Conservation (phyloP, 1,284 basidiomycete species). For the Apiotrichum gamsii region DNA sequence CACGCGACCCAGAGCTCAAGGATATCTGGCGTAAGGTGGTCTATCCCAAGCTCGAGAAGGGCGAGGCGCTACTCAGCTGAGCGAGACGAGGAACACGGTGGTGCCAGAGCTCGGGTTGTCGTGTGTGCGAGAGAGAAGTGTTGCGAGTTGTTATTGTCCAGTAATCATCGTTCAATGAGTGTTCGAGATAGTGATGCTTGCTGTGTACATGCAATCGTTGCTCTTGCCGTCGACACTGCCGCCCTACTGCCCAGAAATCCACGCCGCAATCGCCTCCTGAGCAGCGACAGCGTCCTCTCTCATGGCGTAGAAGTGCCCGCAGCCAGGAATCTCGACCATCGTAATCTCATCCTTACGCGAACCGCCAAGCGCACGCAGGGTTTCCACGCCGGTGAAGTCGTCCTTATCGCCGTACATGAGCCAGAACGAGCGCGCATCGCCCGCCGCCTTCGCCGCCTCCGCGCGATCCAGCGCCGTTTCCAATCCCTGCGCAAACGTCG, state of each 20-base stretch:
- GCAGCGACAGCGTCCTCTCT: conserved; percentile 20
- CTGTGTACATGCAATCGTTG: too few species aligned
- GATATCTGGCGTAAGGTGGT: conserved; percentile 38
- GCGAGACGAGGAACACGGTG: too few species aligned
- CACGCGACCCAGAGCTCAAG: conserved; percentile 29
- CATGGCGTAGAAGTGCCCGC: conserved; percentile 34
- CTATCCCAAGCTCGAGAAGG: conserved; percentile 24
- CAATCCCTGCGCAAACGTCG: conserved; percentile 19
- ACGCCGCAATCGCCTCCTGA: conserved; percentile 16
- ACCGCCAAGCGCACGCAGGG: conserved; percentile 17
- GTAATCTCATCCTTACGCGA: conserved; percentile 3
- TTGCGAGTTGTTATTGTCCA: too few species aligned
- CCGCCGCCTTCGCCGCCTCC: neutral
- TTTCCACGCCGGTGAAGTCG: conserved; percentile 29
- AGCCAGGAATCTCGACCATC: conserved; percentile 27
- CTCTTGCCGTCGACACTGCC: neutral
- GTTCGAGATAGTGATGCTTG: too few species aligned
- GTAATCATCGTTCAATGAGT: too few species aligned
- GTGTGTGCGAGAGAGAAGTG: too few species aligned
- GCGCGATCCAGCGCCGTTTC: conserved; percentile 7
- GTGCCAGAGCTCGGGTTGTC: too few species aligned
- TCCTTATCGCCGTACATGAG: conserved; percentile 32
- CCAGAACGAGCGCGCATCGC: conserved; percentile 10
- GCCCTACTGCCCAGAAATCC: conserved; percentile 11
- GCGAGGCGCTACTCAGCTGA: conserved; percentile 12